Evolutionary conservation across 108 stramenopile genomes (phyloP).

Genomic region (Cyclotella choctawhatcheeana): DNA sequence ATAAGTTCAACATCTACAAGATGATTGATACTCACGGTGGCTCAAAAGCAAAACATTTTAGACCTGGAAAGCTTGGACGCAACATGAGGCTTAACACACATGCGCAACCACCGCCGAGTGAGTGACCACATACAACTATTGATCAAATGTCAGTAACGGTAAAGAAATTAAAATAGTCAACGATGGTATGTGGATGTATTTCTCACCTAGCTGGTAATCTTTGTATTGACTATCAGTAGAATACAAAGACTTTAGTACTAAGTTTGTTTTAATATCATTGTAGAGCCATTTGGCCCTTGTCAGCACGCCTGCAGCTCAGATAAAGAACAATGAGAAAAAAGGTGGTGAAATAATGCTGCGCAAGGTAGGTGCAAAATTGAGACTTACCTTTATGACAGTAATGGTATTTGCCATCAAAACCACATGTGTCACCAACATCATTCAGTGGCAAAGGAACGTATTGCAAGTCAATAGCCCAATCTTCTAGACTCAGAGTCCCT

Average conservation of each 20-base stretch:
- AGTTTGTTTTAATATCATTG: slow-evolving; percentile 25
- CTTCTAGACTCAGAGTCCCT: slow-evolving; percentile 40
- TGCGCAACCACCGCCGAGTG: slow-evolving; percentile 33
- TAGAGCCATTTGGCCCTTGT: slow-evolving; percentile 29
- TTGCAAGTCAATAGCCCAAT: slow-evolving; percentile 27
- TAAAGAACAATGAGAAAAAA: not conserved
- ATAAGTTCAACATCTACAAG: not conserved
- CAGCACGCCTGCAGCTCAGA: slow-evolving; percentile 21
- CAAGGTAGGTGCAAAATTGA: too few species aligned
- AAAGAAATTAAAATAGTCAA: not conserved
- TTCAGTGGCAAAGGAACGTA: slow-evolving; percentile 25
- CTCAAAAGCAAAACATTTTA: slow-evolving; percentile 30
- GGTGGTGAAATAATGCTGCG: too few species aligned
- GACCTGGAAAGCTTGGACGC: slow-evolving; percentile 15
- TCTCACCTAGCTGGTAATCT: slow-evolving; percentile 13
- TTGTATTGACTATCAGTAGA: slow-evolving; percentile 20
- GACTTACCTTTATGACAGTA: slow-evolving; percentile 29
- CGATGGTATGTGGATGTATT: too few species aligned
- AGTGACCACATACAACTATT: slow-evolving; percentile 19
- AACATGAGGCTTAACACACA: slow-evolving; percentile 18
- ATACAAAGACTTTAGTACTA: slow-evolving; percentile 15
- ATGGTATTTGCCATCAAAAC: slow-evolving; percentile 22
- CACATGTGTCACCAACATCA: slow-evolving; percentile 15
- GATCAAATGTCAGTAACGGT: not conserved
- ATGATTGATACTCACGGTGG: slow-evolving; percentile 15